Evolutionary conservation across 805 yeast genomes (phyloP).

Genomic region (Nakazawaea anatomiae): DNA sequence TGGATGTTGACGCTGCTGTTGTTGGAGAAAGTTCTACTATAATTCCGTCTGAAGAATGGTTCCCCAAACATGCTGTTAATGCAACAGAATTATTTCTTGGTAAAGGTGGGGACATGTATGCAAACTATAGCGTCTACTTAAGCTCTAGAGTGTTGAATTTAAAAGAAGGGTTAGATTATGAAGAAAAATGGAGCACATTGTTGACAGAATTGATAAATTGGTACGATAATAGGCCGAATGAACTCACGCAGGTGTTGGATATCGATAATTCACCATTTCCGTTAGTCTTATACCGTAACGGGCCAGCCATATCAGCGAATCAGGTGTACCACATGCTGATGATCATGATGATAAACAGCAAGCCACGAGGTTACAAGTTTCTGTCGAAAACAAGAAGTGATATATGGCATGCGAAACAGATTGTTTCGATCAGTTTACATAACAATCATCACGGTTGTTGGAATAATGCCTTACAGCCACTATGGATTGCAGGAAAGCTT

Average conservation of each 20-base stretch:
- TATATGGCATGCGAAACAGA: slow-evolving; percentile 7
- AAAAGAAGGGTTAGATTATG: slow-evolving; percentile 23
- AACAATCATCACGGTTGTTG: slow-evolving; percentile 17
- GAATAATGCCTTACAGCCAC: slow-evolving; percentile 21
- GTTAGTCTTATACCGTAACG: slow-evolving; percentile 29
- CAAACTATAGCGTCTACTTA: slow-evolving; percentile 33
- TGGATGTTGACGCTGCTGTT: slow-evolving; percentile 34
- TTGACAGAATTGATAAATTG: slow-evolving; percentile 32
- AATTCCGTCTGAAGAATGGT: slow-evolving; percentile 28
- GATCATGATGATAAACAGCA: slow-evolving; percentile 32
- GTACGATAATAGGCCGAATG: slow-evolving; percentile 28
- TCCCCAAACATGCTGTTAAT: slow-evolving; percentile 22
- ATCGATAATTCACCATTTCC: slow-evolving; percentile 28
- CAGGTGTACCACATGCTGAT: slow-evolving; percentile 36
- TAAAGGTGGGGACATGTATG: slow-evolving; percentile 23
- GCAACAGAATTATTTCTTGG: slow-evolving; percentile 20
- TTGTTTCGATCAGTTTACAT: slow-evolving; percentile 1
- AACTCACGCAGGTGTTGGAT: slow-evolving; percentile 24
- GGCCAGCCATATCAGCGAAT: slow-evolving; percentile 35
- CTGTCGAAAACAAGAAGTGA: slow-evolving; percentile 8
- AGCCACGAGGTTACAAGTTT: slow-evolving; percentile 28
- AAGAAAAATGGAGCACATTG: slow-evolving; percentile 27
- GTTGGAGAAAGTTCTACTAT: slow-evolving; percentile 33
- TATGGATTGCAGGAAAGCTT: slow-evolving; percentile 21
- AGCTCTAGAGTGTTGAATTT: slow-evolving; percentile 29